Percentiles rank a stretch among this genome's conserved stretches.
Evolutionary conservation across 2,329 filamentous ascomycete species (phyloP).

Genomic region (Aplosporella prunicola): DNA sequence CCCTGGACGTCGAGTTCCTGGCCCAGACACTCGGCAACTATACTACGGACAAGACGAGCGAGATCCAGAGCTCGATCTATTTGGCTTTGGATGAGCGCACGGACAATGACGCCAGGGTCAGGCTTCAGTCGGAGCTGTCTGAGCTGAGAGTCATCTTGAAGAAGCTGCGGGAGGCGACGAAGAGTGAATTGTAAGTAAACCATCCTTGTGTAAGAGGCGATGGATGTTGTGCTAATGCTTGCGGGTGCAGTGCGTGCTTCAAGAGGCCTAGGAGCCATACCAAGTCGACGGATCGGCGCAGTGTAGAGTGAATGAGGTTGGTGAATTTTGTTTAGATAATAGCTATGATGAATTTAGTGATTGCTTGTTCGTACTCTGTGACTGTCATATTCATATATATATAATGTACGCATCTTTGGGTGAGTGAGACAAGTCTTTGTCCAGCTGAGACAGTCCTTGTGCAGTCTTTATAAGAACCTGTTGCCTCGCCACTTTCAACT

Average conservation of each 20-base stretch:
- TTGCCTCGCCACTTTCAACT: no score
- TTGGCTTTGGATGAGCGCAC: conserved; percentile 82
- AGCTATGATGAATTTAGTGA: no score
- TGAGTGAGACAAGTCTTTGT: no score
- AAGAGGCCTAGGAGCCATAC: conserved; percentile 8
- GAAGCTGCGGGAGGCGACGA: conserved; percentile 34
- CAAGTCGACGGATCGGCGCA: conserved; percentile 6
- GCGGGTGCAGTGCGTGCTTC: conserved; percentile 7
- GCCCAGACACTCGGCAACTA: conserved; percentile 88
- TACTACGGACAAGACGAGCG: conserved; percentile 70
- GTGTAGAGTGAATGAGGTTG: no score
- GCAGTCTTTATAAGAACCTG: no score
- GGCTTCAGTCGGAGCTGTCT: conserved; percentile 76
- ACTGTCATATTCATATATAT: no score
- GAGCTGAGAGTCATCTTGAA: conserved; percentile 86
- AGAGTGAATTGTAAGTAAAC: conserved; percentile 23
- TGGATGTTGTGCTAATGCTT: conserved; percentile 1
- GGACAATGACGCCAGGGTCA: conserved; percentile 71
- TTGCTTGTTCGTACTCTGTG: no score
- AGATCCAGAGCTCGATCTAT: conserved; percentile 84
- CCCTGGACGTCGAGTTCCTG: conserved; percentile 92
- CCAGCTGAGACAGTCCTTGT: no score
- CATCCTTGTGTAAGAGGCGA: neutral
- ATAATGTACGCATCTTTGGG: no score
- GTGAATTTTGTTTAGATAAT: no score